Evolutionary conservation across 768 basidiomycete genomes (phyloP).

Genomic region (Suillus discolor): DNA sequence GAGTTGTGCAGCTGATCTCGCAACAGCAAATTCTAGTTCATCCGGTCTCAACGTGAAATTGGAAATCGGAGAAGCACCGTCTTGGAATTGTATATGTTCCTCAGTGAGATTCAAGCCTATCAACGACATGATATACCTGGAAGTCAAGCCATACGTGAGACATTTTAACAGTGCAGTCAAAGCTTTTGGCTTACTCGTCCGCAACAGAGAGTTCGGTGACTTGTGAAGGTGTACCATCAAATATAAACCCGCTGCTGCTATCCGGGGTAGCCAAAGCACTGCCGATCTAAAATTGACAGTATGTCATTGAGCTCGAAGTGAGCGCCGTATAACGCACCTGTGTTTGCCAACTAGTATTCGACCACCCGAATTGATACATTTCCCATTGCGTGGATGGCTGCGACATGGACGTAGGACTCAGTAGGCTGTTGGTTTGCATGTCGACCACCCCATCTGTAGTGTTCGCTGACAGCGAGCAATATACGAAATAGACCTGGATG

Average conservation of each 20-base stretch:
- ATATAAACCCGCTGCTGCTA: neutral
- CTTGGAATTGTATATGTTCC: neutral
- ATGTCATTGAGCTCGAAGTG: neutral
- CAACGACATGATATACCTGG: constrained; percentile 5
- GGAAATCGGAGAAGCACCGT: neutral
- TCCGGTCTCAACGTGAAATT: neutral
- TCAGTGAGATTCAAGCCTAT: neutral
- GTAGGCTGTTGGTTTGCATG: neutral
- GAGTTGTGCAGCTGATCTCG: neutral
- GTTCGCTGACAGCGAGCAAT: neutral
- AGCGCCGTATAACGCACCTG: neutral
- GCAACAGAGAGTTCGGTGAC: neutral
- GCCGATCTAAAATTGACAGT: neutral
- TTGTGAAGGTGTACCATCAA: neutral
- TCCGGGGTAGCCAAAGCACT: neutral
- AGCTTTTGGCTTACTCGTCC: neutral
- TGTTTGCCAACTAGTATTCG: neutral
- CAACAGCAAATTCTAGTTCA: constrained; percentile 4
- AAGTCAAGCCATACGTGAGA: neutral
- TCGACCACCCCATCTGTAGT: neutral
- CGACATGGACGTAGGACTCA: neutral
- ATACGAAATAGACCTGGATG: neutral
- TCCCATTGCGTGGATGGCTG: neutral
- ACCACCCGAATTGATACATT: neutral
- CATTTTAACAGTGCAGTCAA: neutral